Percentiles rank a stretch among this genome's conserved stretches.
Conservation (phyloP, 176 grass and related monocot species). For the Poa pratensis region DNA sequence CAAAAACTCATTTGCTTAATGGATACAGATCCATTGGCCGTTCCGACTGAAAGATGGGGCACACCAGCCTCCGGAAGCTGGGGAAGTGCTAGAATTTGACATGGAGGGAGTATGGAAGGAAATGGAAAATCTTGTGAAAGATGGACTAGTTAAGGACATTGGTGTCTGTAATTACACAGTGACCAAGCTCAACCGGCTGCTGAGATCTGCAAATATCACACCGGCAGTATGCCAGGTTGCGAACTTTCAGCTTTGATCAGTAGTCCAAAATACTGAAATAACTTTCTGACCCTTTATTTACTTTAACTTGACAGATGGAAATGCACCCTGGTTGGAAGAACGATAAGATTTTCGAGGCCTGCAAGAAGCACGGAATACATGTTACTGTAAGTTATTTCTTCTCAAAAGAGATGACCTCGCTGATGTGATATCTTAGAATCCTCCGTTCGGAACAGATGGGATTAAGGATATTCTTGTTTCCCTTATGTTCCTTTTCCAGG, state of each 20-base stretch:
- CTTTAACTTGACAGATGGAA: conserved; percentile 59
- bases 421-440: neutral
- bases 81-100: conserved; percentile 75
- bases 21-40: conserved; percentile 71
- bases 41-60: conserved; percentile 75
- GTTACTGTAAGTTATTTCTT: conserved; percentile 56
- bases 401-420: neutral
- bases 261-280: neutral
- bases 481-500: conserved; percentile 46
- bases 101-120: conserved; percentile 87
- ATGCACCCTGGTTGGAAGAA: conserved; percentile 93
- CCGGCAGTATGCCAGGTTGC: conserved; percentile 82
- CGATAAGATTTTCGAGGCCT: conserved; percentile 70
- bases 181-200: conserved; percentile 66
- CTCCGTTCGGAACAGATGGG: neutral
- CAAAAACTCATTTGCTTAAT: neutral
- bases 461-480: neutral
- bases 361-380: conserved; percentile 80
- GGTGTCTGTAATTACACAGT: conserved; percentile 68
- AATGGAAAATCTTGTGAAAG: conserved; percentile 73
- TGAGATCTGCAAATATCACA: conserved; percentile 47
- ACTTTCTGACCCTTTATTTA: neutral
- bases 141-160: conserved; percentile 68
- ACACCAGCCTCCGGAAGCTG: conserved; percentile 58
- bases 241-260: neutral